Base-by-base conservation (phyloP, 306 rosid genomes). In the Cotoneaster glaucophyllus region DNA sequence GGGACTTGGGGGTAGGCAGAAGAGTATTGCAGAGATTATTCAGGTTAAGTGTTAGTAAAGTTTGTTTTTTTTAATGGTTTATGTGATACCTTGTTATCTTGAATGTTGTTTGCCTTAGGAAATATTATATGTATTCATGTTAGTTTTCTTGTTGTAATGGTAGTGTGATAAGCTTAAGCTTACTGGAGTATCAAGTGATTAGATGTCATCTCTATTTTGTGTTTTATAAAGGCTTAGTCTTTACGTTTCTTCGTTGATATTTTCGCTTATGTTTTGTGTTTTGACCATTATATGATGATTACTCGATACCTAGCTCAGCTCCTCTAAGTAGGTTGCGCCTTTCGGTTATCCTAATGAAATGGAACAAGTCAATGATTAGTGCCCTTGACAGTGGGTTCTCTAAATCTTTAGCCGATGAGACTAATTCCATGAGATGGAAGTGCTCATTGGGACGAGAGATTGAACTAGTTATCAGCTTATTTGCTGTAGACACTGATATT, bases 1-100 rank as follows among this genome's bases (percentile, higher is more conserved):
- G 69, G 89, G 89, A 39, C 87, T 86, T 63, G 86, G 85, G 61
- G 73, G 85, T 54, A 76, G 84, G 79, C 86, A 80, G 84, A 86
- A 86, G 79, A 83, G 85, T 77, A 71, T 86, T 54, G 82, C 83
- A 1, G 89, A 86, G 77, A 83, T 86, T 68, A 64, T 86, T 75
- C 89, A 86, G 89, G 89, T 86, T 63, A 79, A 41, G 11, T 67
- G 31, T 43, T 73, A 8, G 5, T 52, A 14, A 70, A 70, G 56
- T 32, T 39, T 31, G 13, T 37, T 63, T 18, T 43, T 43, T 32
- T 63, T 14, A 59, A 4, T 58, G 37, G n/a, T 39, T 58, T 52
- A 26, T 73, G 5, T 58, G 24, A 29, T 22, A 68, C 21, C 63
- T 70, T 63, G 65, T n/a, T 58, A 73, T 73, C 10, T 19, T 83